Base-by-base conservation (phyloP, 768 basidiomycete species). In the Trametes sanguinea region DNA sequence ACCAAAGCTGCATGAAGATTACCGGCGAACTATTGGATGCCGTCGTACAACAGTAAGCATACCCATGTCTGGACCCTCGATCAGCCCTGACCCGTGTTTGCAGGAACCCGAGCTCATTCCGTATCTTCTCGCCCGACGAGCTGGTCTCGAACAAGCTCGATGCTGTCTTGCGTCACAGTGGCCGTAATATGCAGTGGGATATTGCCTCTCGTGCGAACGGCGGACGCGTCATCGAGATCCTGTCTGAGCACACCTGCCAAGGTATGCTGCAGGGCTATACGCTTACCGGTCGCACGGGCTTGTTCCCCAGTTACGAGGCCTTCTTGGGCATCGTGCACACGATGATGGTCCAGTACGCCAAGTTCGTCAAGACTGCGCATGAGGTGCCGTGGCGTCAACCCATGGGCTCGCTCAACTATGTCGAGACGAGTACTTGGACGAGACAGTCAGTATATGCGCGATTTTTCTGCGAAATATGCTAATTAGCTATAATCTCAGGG, bases 181-280 rank as follows among this genome's bases (percentile, higher is more conserved):
- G 82, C 2, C 85, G 92, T 51, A 87, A 92, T 75, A 88, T 94
- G 73, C 92, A 95, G 75, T 94, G 92, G 92, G 94, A 96, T 69
- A 67, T 79, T 10, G 80, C 82, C 1, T 80, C 78, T 22, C 84
- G 88, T 65, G 85, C 77, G 9, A 78, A 87, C 63, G 91, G 90
- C 43, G 94, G 94, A 0, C 86, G 93, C 8, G 85, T 95, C 47
- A 80, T 94, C 61, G 94, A 96, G 74, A 94, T 95, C 58, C 84
- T 95, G 16, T 92, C 89, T 6, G 92, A 93, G 69, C 92, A 94
- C 69, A 92, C 90, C 9, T 90, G 90, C 66, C 90, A 94, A 71
- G 92, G 89, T 27, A 94, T 94, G 88, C 78, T 95, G 11, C 92
- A 97, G 74, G 94, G 94, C 2, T 95, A 95, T 74, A 94, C 92